Conservation (phyloP, 2,329 filamentous ascomycete genomes). For the Gremmenia infestans region DNA sequence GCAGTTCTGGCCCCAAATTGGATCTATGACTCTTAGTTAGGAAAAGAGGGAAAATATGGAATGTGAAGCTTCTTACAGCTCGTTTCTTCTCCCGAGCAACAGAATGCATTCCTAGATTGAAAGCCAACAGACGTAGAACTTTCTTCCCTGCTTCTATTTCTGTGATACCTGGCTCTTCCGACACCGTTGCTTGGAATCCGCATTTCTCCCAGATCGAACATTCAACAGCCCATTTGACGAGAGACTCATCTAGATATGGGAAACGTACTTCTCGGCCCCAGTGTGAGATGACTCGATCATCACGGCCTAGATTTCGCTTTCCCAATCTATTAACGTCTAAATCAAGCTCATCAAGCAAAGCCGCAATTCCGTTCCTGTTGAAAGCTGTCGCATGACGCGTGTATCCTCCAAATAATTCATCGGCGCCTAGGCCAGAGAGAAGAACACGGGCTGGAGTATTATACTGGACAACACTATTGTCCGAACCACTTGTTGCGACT, state of each 20-base stretch:
- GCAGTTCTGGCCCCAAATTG: slow-evolving; percentile 80
- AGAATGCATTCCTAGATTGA: slow-evolving; percentile 62
- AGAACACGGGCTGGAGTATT: slow-evolving; percentile 73
- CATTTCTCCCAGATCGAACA: slow-evolving; percentile 80
- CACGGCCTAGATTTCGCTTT: slow-evolving; percentile 89
- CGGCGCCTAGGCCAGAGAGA: slow-evolving; percentile 87
- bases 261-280: slow-evolving; percentile 88
- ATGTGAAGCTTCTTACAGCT: slow-evolving; percentile 53
- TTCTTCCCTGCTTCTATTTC: slow-evolving; percentile 74
- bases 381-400: slow-evolving; percentile 77
- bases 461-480: slow-evolving; percentile 39
- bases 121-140: slow-evolving; percentile 70
- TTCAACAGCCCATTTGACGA: slow-evolving; percentile 75
- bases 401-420: slow-evolving; percentile 95
- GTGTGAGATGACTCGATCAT: slow-evolving; percentile 84
- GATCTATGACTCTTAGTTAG: slow-evolving; percentile 46
- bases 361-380: slow-evolving; percentile 59
- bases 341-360: slow-evolving; percentile 74
- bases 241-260: slow-evolving; percentile 81
- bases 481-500: slow-evolving; percentile 26
- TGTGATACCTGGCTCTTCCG: slow-evolving; percentile 21
- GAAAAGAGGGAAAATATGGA: not conserved
- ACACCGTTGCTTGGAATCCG: slow-evolving; percentile 56
- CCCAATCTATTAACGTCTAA: slow-evolving; percentile 82
- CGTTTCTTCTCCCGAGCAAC: slow-evolving; percentile 89